Evolutionary conservation across 192 early-diverging fungal species (phyloP).

Genomic region (Ambispora gerdemannii): DNA sequence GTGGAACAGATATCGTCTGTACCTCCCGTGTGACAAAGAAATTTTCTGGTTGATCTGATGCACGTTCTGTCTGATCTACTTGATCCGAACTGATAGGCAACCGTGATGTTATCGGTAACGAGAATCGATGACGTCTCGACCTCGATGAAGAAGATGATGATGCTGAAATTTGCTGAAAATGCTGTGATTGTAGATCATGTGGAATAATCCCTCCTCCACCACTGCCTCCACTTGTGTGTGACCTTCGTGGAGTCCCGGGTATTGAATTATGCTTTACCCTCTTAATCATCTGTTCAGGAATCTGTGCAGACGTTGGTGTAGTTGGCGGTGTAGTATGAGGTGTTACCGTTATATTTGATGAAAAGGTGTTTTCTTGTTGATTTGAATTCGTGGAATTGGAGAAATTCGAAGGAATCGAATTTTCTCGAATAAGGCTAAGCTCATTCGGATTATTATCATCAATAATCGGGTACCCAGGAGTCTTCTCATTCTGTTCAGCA

Average conservation of each 20-base stretch:
- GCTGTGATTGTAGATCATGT: background rate
- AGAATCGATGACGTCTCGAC: background rate
- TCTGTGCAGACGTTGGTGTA: background rate
- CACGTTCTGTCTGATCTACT: background rate
- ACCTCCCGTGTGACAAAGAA: background rate
- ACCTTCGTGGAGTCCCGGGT: background rate
- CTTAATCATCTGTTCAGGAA: too few relatives aligned
- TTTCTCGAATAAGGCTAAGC: background rate
- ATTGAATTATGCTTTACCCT: too few relatives aligned
- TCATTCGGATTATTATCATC: background rate
- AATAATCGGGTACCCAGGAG: too few relatives aligned
- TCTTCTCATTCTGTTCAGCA: background rate
- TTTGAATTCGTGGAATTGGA: background rate
- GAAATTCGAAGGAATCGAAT: background rate
- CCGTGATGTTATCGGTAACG: background rate
- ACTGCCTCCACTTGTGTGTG: background rate
- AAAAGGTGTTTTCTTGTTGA: too few relatives aligned
- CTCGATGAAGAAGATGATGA: background rate
- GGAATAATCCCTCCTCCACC: too few relatives aligned
- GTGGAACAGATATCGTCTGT: background rate
- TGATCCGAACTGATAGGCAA: background rate
- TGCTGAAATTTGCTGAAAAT: background rate
- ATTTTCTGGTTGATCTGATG: background rate
- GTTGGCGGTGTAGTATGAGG: background rate
- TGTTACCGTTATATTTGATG: too few relatives aligned